Evolutionary conservation across 2,329 filamentous ascomycete species (phyloP), one percentile per base, ranked within the genome.

Genomic region (Diplocarpon rosae): DNA sequence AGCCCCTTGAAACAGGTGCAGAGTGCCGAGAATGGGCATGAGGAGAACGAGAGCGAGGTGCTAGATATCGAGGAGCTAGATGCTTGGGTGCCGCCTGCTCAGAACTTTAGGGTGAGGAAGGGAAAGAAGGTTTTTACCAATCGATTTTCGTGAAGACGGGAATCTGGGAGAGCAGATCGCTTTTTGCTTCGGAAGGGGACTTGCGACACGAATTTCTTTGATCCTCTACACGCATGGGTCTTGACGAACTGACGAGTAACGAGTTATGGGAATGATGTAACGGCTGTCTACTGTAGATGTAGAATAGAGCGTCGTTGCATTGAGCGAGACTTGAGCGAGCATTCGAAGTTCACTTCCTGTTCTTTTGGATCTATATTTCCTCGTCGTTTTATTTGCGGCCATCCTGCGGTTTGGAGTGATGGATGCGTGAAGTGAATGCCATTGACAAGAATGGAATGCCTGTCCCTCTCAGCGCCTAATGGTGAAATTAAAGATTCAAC

Each of bases 51-150:
- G 15, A 44, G 48, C 11, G 36, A 45, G 28, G 46, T 34, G 5
- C 36, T 46, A 8, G 45, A 47, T 12, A n/a, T 14, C 24, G 17
- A 41, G 17, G 41, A 37, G n/a, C 33, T 36, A 11, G 28, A 31
- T 5, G 28, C 31, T 2, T 37, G 41, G 42, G 43, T 35, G 2
- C 46, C 39, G 30, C 46, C 45, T 15, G 24, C 16, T 1, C 27
- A 42, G 31, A 47, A 35, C 13, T 49, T 51, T 12, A 45, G 48
- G 20, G 44, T 49, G n/a, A 43, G 45, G 32, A 52, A 49, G 45
- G 45, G 46, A 8, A 52, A 52, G 45, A 52, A 49, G 42, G 42
- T 33, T 4, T 52, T 52, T 20, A 32, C 44, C 9, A 51, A 46
- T 7, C 40, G 43, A n/a, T 51, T 46, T 28, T 51, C 41, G n/a